Evolutionary conservation across 257 asterid genomes (phyloP).

Genomic region (Haberlea rhodopensis): DNA sequence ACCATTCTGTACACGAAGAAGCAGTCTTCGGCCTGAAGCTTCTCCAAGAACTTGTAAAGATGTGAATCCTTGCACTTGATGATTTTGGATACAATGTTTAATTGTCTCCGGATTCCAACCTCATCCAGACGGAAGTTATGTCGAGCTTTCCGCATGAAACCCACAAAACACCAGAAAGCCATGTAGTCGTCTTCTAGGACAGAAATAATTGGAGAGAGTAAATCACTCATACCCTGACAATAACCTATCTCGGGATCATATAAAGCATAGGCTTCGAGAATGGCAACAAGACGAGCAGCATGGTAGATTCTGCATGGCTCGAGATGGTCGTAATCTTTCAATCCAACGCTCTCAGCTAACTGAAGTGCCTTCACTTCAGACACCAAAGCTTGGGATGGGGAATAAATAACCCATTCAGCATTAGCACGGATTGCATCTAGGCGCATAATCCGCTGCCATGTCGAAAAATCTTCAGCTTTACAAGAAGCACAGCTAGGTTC

Average conservation of each 20-base stretch:
- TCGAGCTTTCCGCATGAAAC: constrained; percentile 88
- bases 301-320: constrained; percentile 75
- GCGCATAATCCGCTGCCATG: constrained; percentile 92
- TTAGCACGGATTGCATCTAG: constrained; percentile 83
- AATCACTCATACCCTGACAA: constrained; percentile 95
- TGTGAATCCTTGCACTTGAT: constrained; percentile 75
- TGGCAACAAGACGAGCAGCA: constrained; percentile 80
- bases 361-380: constrained; percentile 54
- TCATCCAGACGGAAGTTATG: constrained; percentile 93
- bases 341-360: constrained; percentile 70
- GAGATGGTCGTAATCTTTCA: constrained; percentile 70
- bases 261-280: constrained; percentile 85
- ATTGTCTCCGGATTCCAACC: constrained; percentile 77
- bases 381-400: constrained; percentile 70
- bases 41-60: constrained; percentile 80
- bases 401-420: constrained; percentile 63
- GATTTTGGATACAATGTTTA: constrained; percentile 63
- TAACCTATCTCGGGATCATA: constrained; percentile 84
- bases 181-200: constrained; percentile 73
- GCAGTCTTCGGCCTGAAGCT: constrained; percentile 87
- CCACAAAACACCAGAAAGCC: constrained; percentile 91
- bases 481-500: constrained; percentile 34
- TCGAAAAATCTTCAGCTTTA: constrained; percentile 57
- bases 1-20: constrained; percentile 95
- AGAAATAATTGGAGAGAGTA: constrained; percentile 80